phyloP scores from a whole-genome alignment of 352 stramenopile genomes.

The Phytopythium montanum region DNA sequence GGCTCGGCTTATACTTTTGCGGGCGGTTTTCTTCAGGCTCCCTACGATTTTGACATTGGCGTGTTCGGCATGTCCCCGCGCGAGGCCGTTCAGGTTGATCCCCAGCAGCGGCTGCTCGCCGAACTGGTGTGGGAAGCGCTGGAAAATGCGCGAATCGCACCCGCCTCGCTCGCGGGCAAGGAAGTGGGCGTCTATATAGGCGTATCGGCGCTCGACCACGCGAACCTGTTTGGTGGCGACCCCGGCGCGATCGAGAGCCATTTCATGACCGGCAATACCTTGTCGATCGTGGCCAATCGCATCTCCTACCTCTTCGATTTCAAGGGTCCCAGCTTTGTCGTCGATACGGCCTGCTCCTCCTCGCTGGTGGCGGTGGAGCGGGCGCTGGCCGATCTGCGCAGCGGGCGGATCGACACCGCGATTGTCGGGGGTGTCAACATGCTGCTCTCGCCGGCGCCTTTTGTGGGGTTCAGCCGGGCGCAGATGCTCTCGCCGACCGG shows the following conservation, averaged over 20 bases:
- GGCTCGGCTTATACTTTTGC: slow-evolving; percentile 7
- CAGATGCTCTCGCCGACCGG: slow-evolving; percentile 6
- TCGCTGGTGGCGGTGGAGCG: slow-evolving; percentile 6
- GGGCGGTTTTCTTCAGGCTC: slow-evolving; percentile 7
- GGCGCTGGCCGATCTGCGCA: slow-evolving; percentile 6
- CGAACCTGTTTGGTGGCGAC: slow-evolving; percentile 7
- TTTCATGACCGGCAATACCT: slow-evolving; percentile 7
- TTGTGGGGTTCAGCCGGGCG: slow-evolving; percentile 6
- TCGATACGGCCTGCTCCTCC: slow-evolving; percentile 6
- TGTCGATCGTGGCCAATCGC: slow-evolving; percentile 7
- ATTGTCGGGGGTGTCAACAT: slow-evolving; percentile 7
- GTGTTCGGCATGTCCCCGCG: slow-evolving; percentile 6
- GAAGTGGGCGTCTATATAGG: slow-evolving; percentile 7
- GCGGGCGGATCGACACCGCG: slow-evolving; percentile 5
- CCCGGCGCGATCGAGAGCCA: slow-evolving; percentile 6
- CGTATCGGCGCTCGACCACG: slow-evolving; percentile 6
- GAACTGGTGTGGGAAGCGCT: slow-evolving; percentile 7
- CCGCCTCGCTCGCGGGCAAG: slow-evolving; percentile 5
- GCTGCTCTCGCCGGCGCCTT: slow-evolving; percentile 6
- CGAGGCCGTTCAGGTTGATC: slow-evolving; percentile 7
- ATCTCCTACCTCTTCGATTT: slow-evolving; percentile 8
- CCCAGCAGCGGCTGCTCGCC: slow-evolving; percentile 5
- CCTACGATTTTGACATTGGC: slow-evolving; percentile 7
- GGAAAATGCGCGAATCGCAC: slow-evolving; percentile 7
- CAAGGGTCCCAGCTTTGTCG: slow-evolving; percentile 7